Percentiles rank a stretch among this genome's conserved stretches.
These are phyloP conservation scores for Pythium guiyangense DNA, from an alignment of 352 stramenopile species.

Conservation along the genomic window DNA sequence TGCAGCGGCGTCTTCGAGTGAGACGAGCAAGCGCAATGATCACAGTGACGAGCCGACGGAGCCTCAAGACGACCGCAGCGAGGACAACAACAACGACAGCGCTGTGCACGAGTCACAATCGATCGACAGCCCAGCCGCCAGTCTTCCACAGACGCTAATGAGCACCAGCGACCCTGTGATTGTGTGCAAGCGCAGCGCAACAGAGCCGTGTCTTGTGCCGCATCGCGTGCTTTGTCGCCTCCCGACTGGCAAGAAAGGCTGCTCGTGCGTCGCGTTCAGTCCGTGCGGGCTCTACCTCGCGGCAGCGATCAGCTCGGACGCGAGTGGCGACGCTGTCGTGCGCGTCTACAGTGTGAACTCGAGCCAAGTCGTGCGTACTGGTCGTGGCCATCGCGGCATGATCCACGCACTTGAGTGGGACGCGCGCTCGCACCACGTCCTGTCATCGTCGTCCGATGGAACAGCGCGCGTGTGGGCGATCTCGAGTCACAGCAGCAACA, in stretches of 20 bases:
- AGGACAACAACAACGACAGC: background rate
- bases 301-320: conserved; percentile 28
- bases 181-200: conserved; percentile 25
- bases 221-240: conserved; percentile 51
- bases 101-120: background rate
- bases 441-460: conserved; percentile 60
- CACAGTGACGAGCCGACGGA: background rate
- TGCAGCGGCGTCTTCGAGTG: background rate
- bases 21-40: background rate
- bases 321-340: conserved; percentile 34
- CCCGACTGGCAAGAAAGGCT: conserved; percentile 48
- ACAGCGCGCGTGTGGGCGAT: conserved; percentile 42
- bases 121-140: background rate
- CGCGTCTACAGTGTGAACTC: conserved; percentile 41
- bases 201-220: conserved; percentile 51
- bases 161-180: conserved; percentile 16
- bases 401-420: conserved; percentile 64
- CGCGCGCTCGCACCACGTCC: conserved; percentile 15
- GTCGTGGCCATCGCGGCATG: conserved; percentile 43
- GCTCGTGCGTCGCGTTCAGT: conserved; percentile 57
- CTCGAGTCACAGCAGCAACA: background rate
- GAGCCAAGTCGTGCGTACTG: conserved; percentile 27
- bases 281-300: conserved; percentile 48
- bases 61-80: background rate
- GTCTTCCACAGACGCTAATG: background rate